Conservation (phyloP, 164 flowering plant species). For the Dillenia suffruticosa region DNA sequence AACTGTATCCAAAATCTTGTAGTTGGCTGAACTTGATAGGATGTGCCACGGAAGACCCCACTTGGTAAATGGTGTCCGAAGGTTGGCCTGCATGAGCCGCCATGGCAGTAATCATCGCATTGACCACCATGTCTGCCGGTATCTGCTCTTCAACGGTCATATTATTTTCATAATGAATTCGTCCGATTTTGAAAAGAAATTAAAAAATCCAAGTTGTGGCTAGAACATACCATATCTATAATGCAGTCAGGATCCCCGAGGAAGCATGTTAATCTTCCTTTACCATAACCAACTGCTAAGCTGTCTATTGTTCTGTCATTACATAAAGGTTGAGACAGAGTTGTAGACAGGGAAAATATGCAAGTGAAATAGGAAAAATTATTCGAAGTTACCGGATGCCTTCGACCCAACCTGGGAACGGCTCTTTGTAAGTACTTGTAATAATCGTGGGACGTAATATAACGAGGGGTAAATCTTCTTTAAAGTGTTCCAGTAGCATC, state of each 20-base stretch:
- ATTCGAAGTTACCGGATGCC: constrained; percentile 36
- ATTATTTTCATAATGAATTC: too few relatives aligned
- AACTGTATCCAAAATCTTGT: constrained; percentile 20
- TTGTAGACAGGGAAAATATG: not conserved
- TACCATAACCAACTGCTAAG: constrained; percentile 50
- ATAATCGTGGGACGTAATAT: constrained; percentile 21
- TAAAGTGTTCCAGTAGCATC: constrained; percentile 29
- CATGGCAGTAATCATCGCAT: constrained; percentile 61
- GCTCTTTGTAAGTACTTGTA: constrained; percentile 36
- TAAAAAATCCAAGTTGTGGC: not conserved
- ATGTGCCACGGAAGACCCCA: constrained; percentile 58
- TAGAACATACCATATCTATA: constrained; percentile 48
- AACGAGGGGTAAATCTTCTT: constrained; percentile 27
- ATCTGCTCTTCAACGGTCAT: constrained; percentile 31
- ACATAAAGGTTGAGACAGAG: not conserved
- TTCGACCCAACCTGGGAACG: constrained; percentile 48
- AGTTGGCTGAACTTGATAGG: constrained; percentile 23
- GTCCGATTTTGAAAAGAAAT: not conserved
- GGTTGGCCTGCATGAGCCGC: constrained; percentile 39
- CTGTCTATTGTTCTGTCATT: constrained; percentile 61
- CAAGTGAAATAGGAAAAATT: not conserved
- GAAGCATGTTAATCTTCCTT: constrained; percentile 64
- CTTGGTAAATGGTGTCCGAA: constrained; percentile 38
- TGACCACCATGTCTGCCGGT: constrained; percentile 90
- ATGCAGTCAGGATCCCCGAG: constrained; percentile 36